These are phyloP conservation scores for Juglanconis sp. DNA, from an alignment of 2,329 filamentous ascomycete genomes.

Conservation along the genomic window DNA sequence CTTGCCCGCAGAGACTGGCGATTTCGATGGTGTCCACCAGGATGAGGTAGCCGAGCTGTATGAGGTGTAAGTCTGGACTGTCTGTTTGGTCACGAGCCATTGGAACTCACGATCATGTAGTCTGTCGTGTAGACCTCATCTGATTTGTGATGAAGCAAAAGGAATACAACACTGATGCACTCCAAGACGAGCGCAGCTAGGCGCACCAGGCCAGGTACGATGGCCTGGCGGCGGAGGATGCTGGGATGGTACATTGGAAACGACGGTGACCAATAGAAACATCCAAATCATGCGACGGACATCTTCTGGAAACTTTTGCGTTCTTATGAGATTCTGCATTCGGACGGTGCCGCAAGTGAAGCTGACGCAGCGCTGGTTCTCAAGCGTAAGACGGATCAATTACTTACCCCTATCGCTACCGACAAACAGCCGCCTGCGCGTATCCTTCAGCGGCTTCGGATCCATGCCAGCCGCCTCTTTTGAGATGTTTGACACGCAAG, in stretches of 20 bases:
- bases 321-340: neutral
- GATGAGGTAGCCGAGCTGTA: conserved; percentile 14
- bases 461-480: neutral
- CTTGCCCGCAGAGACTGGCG: conserved; percentile 12
- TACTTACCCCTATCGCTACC: neutral
- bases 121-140: conserved; percentile 5
- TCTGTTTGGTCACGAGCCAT: too few species aligned
- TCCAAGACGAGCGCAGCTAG: conserved; percentile 6
- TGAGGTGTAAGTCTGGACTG: neutral
- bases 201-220: conserved; percentile 5
- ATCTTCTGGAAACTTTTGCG: neutral
- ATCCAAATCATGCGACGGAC: neutral
- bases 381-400: conserved; percentile 4
- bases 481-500: neutral
- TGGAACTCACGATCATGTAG: conserved; percentile 13
- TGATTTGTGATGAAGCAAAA: neutral
- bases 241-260: neutral
- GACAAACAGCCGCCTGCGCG: neutral
- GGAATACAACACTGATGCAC: conserved; percentile 4
- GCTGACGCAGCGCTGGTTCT: neutral
- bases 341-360: neutral
- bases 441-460: neutral
- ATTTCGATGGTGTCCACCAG: conserved; percentile 7
- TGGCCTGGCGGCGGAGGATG: conserved; percentile 4
- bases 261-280: neutral